These are phyloP conservation scores for Cutaneotrichosporon dermatis DNA, from an alignment of 1,284 basidiomycete genomes.

Conservation along the genomic window DNA sequence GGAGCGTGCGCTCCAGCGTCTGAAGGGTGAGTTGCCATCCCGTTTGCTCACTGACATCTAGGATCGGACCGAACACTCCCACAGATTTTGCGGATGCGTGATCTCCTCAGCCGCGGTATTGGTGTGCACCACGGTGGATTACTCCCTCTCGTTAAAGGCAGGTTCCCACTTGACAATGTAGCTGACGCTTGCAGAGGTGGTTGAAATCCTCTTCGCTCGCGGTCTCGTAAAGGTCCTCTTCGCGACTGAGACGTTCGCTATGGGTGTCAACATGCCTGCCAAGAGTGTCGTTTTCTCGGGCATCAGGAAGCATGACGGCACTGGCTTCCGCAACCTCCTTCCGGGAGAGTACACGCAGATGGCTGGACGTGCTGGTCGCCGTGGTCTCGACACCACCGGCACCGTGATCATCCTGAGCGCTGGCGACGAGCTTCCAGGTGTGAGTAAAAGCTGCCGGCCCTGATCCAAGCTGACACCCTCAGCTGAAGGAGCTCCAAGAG, in stretches of 20 bases:
- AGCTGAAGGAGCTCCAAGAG: constrained; percentile 69
- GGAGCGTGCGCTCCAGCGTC: constrained; percentile 81
- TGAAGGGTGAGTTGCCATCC: constrained; percentile 64
- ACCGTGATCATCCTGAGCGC: constrained; percentile 88
- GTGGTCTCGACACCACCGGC: constrained; percentile 94
- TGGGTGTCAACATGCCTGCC: constrained; percentile 99
- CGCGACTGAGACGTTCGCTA: constrained; percentile 98
- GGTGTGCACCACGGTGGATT: constrained; percentile 97
- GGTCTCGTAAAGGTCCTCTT: constrained; percentile 96
- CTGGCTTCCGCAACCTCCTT: constrained; percentile 83
- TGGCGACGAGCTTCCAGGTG: constrained; percentile 77
- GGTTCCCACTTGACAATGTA: too few species aligned
- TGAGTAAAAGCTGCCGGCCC: constrained; percentile 44
- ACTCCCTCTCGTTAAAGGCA: constrained; percentile 91
- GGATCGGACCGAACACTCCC: constrained; percentile 90
- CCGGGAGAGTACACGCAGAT: constrained; percentile 90
- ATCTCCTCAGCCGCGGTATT: constrained; percentile 85
- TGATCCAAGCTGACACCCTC: constrained; percentile 3
- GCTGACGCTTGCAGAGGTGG: constrained; percentile 69
- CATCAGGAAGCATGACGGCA: constrained; percentile 94
- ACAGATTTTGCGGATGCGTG: constrained; percentile 88
- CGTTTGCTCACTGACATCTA: constrained; percentile 40
- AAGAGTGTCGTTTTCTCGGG: constrained; percentile 94
- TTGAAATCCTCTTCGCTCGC: constrained; percentile 92
- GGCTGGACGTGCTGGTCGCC: constrained; percentile 95